phyloP scores from a whole-genome alignment of 225 moss, liverwort and hornwort genomes.

The Marchantia polymorpha region DNA sequence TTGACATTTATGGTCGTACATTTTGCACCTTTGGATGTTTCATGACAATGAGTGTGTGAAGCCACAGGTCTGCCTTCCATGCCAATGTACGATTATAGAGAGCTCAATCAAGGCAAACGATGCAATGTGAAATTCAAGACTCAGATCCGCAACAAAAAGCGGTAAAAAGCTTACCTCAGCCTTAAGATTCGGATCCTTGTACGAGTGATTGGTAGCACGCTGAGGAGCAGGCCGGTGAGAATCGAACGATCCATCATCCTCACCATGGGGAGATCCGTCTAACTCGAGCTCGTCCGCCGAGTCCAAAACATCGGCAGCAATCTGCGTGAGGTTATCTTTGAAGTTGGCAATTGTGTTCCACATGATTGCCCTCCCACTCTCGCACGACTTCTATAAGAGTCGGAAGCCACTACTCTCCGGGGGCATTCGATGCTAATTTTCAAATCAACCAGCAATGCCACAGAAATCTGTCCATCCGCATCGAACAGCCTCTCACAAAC shows the following conservation, averaged over 20 bases:
- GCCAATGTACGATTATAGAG: not conserved
- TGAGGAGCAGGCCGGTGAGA: slow-evolving; percentile 29
- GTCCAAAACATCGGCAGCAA: slow-evolving; percentile 91
- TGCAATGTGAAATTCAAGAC: not conserved
- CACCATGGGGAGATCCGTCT: slow-evolving; percentile 41
- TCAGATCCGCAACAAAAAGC: not conserved
- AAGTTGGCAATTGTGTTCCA: slow-evolving; percentile 92
- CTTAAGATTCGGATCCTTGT: slow-evolving; percentile 46
- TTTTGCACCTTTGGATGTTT: no score
- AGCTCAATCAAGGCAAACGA: not conserved
- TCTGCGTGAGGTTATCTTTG: slow-evolving; percentile 97
- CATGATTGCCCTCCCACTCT: slow-evolving; percentile 52
- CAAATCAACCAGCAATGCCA: slow-evolving; percentile 23
- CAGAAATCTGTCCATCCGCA: slow-evolving; percentile 5
- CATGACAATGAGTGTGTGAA: no score
- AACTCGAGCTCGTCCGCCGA: slow-evolving; percentile 71
- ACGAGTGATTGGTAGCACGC: slow-evolving; percentile 33
- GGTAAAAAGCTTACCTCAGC: slow-evolving; percentile 37
- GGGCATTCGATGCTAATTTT: slow-evolving; percentile 42
- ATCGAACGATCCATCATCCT: slow-evolving; percentile 44
- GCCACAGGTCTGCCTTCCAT: not conserved
- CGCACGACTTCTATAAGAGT: slow-evolving; percentile 11
- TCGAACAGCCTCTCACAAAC: not conserved
- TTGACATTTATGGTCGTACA: no score
- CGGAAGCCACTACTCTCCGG: slow-evolving; percentile 40